Percentiles rank a stretch among this genome's conserved stretches.
These are phyloP conservation scores for Biscogniauxia mediterranea DNA, from an alignment of 2,329 filamentous ascomycete genomes.

Conservation along the genomic window DNA sequence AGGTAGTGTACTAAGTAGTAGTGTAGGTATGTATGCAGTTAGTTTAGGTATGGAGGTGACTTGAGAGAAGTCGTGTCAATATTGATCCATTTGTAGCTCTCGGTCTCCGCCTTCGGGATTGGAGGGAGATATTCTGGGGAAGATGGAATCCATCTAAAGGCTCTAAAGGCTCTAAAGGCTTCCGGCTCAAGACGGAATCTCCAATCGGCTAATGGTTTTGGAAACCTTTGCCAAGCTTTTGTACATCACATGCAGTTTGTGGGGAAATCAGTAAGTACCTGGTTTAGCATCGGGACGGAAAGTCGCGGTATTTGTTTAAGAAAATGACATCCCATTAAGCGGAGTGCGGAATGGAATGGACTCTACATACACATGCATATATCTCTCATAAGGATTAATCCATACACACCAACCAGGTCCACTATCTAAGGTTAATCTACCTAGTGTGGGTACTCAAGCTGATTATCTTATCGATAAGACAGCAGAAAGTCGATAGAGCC, in stretches of 20 bases:
- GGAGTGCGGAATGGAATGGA: too few species aligned
- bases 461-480: constrained; percentile 17
- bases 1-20: too few species aligned
- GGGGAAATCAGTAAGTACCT: neutral
- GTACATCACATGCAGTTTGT: neutral
- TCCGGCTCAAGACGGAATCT: constrained; percentile 17
- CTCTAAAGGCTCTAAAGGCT: neutral
- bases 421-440: too few species aligned
- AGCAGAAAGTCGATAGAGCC: neutral
- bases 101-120: constrained; percentile 21
- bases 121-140: neutral
- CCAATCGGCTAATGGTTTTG: constrained; percentile 24
- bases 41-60: too few species aligned
- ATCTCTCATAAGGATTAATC: too few species aligned
- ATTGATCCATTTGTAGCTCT: neutral
- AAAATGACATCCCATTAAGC: too few species aligned
- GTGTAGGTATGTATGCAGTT: too few species aligned
- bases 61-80: neutral
- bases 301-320: constrained; percentile 24
- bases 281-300: constrained; percentile 16
- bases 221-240: constrained; percentile 10
- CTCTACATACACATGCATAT: too few species aligned
- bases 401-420: too few species aligned
- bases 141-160: neutral
- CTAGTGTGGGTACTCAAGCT: too few species aligned